phyloP scores from a whole-genome alignment of 495 filamentous ascomycete genomes.

The Neurospora sp. region DNA sequence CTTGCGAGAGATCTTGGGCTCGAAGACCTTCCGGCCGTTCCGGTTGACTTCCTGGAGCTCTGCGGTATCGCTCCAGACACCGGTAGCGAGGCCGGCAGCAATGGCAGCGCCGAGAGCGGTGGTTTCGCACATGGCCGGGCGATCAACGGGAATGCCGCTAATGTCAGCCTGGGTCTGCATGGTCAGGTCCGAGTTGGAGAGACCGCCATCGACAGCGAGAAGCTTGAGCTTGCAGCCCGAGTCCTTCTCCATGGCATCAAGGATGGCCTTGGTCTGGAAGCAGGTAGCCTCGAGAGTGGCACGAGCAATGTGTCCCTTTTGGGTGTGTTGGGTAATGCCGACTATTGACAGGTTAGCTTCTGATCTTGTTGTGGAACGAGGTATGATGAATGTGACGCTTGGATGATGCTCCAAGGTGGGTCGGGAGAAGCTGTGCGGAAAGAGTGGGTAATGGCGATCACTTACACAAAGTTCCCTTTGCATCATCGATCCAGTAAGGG shows the following conservation, averaged over 20 bases:
- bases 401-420: background rate
- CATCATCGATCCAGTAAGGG: constrained; percentile 98
- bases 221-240: constrained; percentile 64
- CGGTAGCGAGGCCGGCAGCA: constrained; percentile 79
- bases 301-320: constrained; percentile 82
- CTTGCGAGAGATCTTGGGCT: constrained; percentile 50
- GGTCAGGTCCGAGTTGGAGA: constrained; percentile 87
- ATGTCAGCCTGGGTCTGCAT: constrained; percentile 97
- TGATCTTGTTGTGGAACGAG: constrained; percentile 1
- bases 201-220: constrained; percentile 85
- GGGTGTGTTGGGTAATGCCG: constrained; percentile 86
- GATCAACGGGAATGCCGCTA: constrained; percentile 76
- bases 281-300: constrained; percentile 93
- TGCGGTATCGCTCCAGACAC: constrained; percentile 68
- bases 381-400: background rate
- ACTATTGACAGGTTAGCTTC: constrained; percentile 30
- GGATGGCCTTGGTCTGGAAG: constrained; percentile 89
- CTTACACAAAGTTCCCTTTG: constrained; percentile 80
- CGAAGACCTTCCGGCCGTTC: constrained; percentile 63
- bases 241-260: constrained; percentile 92
- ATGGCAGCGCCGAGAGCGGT: constrained; percentile 92
- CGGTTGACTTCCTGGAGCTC: constrained; percentile 74
- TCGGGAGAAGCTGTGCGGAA: background rate
- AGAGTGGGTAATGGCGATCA: constrained; percentile 5
- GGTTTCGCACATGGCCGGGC: constrained; percentile 87